Base-by-base conservation (phyloP, 352 stramenopile species). In the Phytophthora meadii region DNA sequence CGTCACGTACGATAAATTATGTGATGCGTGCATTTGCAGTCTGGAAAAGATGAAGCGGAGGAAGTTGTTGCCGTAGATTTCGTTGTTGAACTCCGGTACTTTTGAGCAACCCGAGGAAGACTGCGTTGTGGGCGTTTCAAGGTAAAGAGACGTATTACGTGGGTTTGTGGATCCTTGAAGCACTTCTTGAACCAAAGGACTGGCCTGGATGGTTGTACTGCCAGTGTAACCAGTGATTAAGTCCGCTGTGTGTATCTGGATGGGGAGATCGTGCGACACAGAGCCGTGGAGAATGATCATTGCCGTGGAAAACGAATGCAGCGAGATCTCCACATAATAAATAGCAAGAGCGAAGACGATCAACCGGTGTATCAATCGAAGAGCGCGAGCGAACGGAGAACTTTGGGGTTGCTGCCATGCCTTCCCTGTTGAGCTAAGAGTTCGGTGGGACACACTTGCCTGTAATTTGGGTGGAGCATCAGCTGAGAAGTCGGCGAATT, bases 161-260 rank as follows among this genome's bases (percentile, higher is more conserved):
- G 45, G 40, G 8, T 2, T 54, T 32, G 58, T 60, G 4, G 34
- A 52, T n/a, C 49, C 48, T 22, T 27, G 2, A 4, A 86, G 58
- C 1, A 47, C 46, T 8, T 70, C 0, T 24, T 48, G 48, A 1
- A 86, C 54, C 4, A 83, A 49, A 1, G 59, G 59, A 14, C 77
- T 85, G 25, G 57, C 41, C 3, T 61, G 61, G 7, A 85, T 60
- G 0, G 42, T 73, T 11, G 30, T 37, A 0, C 12, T 59, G 1
- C 74, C 74, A 4, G 58, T 45, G 36, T 74, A 79, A 4, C 28
- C 40, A 15, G 15, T 40, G 30, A 82, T 77, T 2, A 82, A 46
- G 11, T n/a, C 46, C 1, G 63, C 17, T 2, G 41, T 51, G 10
- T 51, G 25, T 0, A 14, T 32, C 14, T 55, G 11, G 1, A 51